A percentile compares a stretch with the other conserved stretches of the same genome.
Conservation (phyloP, 1,139 yeast genomes). For the Zhuliangozyma parablackwelliae region DNA sequence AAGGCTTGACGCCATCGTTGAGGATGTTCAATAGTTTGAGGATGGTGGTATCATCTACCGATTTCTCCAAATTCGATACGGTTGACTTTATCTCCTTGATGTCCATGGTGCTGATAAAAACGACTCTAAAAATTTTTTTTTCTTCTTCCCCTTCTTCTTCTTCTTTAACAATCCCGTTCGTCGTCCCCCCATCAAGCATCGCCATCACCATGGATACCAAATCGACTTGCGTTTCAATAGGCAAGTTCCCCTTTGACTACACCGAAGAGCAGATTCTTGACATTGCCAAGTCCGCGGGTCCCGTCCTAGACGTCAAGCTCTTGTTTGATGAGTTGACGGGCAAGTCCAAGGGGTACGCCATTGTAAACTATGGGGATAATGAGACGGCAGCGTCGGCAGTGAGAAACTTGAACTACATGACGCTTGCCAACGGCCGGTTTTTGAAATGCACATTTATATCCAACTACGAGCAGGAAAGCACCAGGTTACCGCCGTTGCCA, state of each 20-base stretch:
- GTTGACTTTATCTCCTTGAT: conserved; percentile 68
- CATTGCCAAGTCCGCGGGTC: conserved; percentile 79
- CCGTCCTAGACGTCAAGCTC: conserved; percentile 71
- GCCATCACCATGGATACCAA: conserved; percentile 14
- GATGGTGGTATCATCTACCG: conserved; percentile 63
- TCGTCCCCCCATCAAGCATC: no score
- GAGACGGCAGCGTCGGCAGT: conserved; percentile 93
- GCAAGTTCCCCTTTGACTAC: conserved; percentile 41
- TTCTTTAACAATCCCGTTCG: no score
- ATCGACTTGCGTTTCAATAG: conserved; percentile 29
- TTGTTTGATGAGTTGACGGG: conserved; percentile 88
- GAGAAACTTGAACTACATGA: conserved; percentile 76
- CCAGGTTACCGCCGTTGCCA: conserved; percentile 42
- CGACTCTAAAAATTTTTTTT: neutral
- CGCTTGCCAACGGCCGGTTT: conserved; percentile 61
- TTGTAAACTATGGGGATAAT: conserved; percentile 66
- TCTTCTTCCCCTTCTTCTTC: neutral
- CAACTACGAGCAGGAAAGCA: conserved; percentile 27
- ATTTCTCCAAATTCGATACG: conserved; percentile 69
- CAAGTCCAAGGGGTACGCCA: conserved; percentile 86
- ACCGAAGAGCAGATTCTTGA: conserved; percentile 88
- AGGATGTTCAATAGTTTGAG: conserved; percentile 63
- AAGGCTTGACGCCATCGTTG: conserved; percentile 73
- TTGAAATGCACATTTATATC: conserved; percentile 71
- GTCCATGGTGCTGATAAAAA: conserved; percentile 45